A percentile compares a stretch with the other conserved stretches of the same genome.
Conservation (phyloP, 2,329 filamentous ascomycete genomes). For the Botrytis sinoallii region DNA sequence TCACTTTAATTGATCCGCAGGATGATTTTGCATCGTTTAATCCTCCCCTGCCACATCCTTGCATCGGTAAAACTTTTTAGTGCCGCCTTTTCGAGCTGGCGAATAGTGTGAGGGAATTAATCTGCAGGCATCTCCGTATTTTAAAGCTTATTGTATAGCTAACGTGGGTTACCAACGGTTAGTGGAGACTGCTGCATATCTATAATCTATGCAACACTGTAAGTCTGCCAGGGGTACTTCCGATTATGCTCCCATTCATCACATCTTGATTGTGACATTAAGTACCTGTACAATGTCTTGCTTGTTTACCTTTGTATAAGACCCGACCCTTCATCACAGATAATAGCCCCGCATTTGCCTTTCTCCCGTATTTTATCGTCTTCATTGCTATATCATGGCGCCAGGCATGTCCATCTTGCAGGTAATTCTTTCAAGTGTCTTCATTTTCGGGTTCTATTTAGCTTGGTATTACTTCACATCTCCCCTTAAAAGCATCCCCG, state of each 20-base stretch:
- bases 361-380: not conserved
- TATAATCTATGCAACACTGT: not conserved
- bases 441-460: not conserved
- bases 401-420: not conserved
- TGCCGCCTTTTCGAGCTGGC: not conserved
- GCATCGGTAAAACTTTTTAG: not conserved
- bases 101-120: not conserved
- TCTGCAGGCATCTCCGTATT: not conserved
- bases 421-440: not conserved
- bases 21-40: not conserved
- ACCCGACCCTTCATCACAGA: not conserved
- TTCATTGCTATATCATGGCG: not conserved
- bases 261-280: not conserved
- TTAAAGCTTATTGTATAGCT: not conserved
- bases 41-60: not conserved
- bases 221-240: not conserved
- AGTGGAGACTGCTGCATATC: not conserved
- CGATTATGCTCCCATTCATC: not conserved
- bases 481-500: constrained; percentile 28
- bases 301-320: not conserved
- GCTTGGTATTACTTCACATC: constrained; percentile 21
- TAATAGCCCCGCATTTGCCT: not conserved
- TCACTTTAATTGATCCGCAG: not conserved
- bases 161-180: not conserved
- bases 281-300: not conserved